Conservation (phyloP, 2,329 filamentous ascomycete genomes). For the Colletotrichum chrysophilum region DNA sequence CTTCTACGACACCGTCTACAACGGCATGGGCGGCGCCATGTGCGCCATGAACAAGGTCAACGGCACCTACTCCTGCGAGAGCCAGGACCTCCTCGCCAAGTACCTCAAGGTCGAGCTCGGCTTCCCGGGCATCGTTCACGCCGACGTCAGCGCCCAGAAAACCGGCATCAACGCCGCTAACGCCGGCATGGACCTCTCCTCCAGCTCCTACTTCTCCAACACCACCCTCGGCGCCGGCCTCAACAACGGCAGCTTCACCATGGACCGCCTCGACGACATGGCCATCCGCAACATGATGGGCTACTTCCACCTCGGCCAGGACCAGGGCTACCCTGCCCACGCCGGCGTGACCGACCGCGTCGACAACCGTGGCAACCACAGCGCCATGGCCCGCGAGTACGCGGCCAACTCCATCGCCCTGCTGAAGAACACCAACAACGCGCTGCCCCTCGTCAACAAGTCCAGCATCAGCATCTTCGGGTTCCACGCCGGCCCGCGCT, state of each 20-base stretch:
- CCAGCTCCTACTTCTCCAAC: conserved; percentile 54
- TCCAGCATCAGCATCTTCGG: conserved; percentile 4
- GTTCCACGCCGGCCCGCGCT: conserved; percentile 46
- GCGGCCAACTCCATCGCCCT: conserved; percentile 67
- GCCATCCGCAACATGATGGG: conserved; percentile 58
- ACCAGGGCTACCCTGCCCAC: conserved; percentile 62
- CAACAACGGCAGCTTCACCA: conserved; percentile 61
- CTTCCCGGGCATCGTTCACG: conserved; percentile 27
- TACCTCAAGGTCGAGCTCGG: conserved; percentile 32
- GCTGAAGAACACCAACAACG: conserved; percentile 70
- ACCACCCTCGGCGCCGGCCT: conserved; percentile 62
- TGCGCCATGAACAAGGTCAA: conserved; percentile 30
- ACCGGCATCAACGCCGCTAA: conserved; percentile 29
- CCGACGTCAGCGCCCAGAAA: conserved; percentile 24
- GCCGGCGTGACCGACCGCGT: conserved; percentile 59
- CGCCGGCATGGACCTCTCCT: conserved; percentile 40
- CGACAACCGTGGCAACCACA: conserved; percentile 60
- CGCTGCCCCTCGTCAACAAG: conserved; percentile 64
- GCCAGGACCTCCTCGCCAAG: conserved; percentile 22
- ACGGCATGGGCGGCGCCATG: conserved; percentile 26
- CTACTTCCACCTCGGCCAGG: conserved; percentile 57
- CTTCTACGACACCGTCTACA: conserved; percentile 24
- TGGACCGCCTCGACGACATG: conserved; percentile 66
- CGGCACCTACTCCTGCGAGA: conserved; percentile 28
- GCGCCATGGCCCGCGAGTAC: conserved; percentile 50